These are phyloP conservation scores for Euphorbia corollata DNA, from an alignment of 441 rosid genomes.

Conservation along the genomic window DNA sequence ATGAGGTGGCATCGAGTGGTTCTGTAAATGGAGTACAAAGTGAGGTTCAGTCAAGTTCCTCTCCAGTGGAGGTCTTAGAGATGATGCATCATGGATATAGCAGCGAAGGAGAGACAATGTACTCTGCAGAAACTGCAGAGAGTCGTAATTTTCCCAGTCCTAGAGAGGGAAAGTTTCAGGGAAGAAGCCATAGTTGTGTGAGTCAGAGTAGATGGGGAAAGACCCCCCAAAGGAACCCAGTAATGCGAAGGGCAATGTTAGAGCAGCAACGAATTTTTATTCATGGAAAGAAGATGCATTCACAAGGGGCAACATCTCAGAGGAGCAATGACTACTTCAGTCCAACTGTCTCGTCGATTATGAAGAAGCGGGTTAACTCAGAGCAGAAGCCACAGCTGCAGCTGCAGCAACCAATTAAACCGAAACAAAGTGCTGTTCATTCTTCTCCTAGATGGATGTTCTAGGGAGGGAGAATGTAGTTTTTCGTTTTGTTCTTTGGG, in stretches of 20 bases:
- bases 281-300: conserved; percentile 62
- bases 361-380: conserved; percentile 64
- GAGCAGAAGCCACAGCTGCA: conserved; percentile 27
- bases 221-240: conserved; percentile 39
- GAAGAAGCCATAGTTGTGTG: conserved; percentile 90
- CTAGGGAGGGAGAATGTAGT: conserved; percentile 34
- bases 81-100: conserved; percentile 54
- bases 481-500: conserved; percentile 22
- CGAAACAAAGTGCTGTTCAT: conserved; percentile 45
- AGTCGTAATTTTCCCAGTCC: conserved; percentile 88
- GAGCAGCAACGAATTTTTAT: conserved; percentile 69
- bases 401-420: conserved; percentile 31
- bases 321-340: conserved; percentile 85
- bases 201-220: conserved; percentile 66
- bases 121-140: conserved; percentile 96
- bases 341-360: conserved; percentile 84
- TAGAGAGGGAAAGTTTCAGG: conserved; percentile 53
- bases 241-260: conserved; percentile 42
- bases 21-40: conserved; percentile 63
- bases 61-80: conserved; percentile 45
- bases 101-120: conserved; percentile 92
- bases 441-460: conserved; percentile 83
- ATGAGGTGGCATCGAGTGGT: conserved; percentile 55
- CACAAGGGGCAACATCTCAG: conserved; percentile 79
- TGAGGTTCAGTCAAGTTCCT: conserved; percentile 69